Base-by-base conservation (phyloP, 805 yeast genomes). In the Phaffomyces thermotolerans region DNA sequence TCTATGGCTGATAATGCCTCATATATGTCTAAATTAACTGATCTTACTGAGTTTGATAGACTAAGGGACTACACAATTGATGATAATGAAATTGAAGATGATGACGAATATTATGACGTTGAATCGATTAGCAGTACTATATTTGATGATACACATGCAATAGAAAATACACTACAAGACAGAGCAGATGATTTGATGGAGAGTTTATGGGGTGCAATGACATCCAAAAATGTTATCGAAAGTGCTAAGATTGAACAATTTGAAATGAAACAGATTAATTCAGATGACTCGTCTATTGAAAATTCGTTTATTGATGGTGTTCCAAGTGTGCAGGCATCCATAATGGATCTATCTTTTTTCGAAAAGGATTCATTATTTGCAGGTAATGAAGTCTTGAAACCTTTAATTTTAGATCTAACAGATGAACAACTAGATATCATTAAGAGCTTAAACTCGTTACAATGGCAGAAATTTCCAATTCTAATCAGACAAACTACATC, bases 381-480 rank as follows among this genome's bases (percentile, higher is more conserved):
- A n/a, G 27, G 37, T 17, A 53, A 53, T 36, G 51, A 56, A 23
- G 48, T 50, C 10, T 27, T 52, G 33, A 48, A 44, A 13, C 48
- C 54, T 22, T 57, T 59, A 44, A 48, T 64, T 35, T 50, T 75
- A 41, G 62, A 65, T 5, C 58, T 79, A 37, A 60, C 67, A 6
- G 47, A 54, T 9, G 48, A 57, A 29, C 90, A 85, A 56, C 53
- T 63, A 41, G 64, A 59, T 13, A 83, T 84, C 35, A 70, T 84
- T 29, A 63, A 63, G 25, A 69, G 72, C 41, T 69, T 87, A 57
- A 86, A 86, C 59, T 51, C 61, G 4, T 58, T 85, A 5, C 54
- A 65, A 2, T 88, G 95, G 95, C 60, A 66, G 36, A 87, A 85
- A 57, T 81, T 63, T 52, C 90, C 93, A 0, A 71, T 87, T 24